Conservation (phyloP, 768 basidiomycete genomes). For the Serendipita sp. region DNA sequence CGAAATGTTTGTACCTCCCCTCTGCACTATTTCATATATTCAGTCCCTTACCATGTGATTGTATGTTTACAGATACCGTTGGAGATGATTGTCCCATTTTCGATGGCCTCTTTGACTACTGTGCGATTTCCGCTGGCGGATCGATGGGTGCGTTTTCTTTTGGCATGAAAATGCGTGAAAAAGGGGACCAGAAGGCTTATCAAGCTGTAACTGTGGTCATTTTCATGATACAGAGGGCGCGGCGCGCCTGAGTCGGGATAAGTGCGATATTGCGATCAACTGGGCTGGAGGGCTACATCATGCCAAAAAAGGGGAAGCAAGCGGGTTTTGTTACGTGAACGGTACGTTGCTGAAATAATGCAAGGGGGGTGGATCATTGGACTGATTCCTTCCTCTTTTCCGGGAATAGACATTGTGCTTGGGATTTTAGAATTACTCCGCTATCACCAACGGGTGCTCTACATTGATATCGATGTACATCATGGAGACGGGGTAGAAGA, state of each 20-base stretch:
- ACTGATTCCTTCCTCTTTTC: not conserved
- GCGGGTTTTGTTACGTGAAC: slow-evolving; percentile 98
- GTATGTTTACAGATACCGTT: slow-evolving; percentile 56
- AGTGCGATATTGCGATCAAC: slow-evolving; percentile 97
- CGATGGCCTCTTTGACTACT: slow-evolving; percentile 96
- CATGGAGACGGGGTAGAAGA: slow-evolving; percentile 99
- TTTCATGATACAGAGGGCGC: not conserved
- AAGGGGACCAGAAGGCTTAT: not conserved
- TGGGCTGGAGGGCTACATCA: slow-evolving; percentile 99
- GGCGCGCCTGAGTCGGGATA: slow-evolving; percentile 59
- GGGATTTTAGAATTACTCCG: slow-evolving; percentile 89
- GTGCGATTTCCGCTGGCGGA: slow-evolving; percentile 98
- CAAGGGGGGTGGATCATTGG: not conserved
- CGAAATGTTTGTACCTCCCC: slow-evolving; percentile 56
- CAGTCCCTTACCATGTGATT: not conserved
- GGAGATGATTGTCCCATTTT: slow-evolving; percentile 99
- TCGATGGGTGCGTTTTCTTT: slow-evolving; percentile 71
- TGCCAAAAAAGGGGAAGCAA: slow-evolving; percentile 97
- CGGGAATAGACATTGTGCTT: slow-evolving; percentile 70
- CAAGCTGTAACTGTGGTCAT: no score
- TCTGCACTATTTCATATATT: not conserved
- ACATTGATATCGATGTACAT: slow-evolving; percentile 97
- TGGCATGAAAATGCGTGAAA: not conserved
- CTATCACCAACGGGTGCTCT: slow-evolving; percentile 89
- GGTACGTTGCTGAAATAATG: slow-evolving; percentile 31